Conservation (phyloP, 768 basidiomycete genomes). For the Hebeloma cylindrosporum region DNA sequence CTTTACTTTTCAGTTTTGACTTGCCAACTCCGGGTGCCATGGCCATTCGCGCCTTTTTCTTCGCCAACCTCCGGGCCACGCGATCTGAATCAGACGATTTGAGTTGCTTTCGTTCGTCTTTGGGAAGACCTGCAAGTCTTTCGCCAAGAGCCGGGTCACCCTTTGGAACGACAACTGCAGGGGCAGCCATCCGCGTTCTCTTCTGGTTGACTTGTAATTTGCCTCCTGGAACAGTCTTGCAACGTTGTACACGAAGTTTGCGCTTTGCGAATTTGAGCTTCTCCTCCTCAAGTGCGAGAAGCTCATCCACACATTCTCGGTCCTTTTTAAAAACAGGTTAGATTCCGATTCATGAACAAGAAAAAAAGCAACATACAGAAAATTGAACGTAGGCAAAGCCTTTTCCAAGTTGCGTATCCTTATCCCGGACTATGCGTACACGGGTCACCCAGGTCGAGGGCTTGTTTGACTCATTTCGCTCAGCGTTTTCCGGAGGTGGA, state of each 20-base stretch:
- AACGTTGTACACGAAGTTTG: constrained; percentile 86
- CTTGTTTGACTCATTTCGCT: constrained; percentile 33
- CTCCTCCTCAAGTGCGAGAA: constrained; percentile 73
- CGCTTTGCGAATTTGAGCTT: constrained; percentile 93
- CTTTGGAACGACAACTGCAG: constrained; percentile 51
- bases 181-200: constrained; percentile 9
- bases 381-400: constrained; percentile 95
- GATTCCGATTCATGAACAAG: constrained; percentile 1
- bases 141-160: constrained; percentile 83
- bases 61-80: constrained; percentile 79
- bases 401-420: constrained; percentile 91
- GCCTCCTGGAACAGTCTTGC: constrained; percentile 65
- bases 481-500: constrained; percentile 33
- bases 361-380: constrained; percentile 48
- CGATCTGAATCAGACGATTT: constrained; percentile 83
- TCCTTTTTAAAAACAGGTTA: constrained; percentile 53
- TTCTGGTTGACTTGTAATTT: constrained; percentile 21
- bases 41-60: constrained; percentile 75
- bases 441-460: constrained; percentile 67
- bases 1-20: constrained; percentile 35
- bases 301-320: constrained; percentile 87
- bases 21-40: constrained; percentile 35
- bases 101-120: constrained; percentile 81
- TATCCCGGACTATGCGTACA: constrained; percentile 88
- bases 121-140: constrained; percentile 72